Base-by-base conservation (phyloP, 1,139 yeast genomes). In the Kodamaea alishanica region DNA sequence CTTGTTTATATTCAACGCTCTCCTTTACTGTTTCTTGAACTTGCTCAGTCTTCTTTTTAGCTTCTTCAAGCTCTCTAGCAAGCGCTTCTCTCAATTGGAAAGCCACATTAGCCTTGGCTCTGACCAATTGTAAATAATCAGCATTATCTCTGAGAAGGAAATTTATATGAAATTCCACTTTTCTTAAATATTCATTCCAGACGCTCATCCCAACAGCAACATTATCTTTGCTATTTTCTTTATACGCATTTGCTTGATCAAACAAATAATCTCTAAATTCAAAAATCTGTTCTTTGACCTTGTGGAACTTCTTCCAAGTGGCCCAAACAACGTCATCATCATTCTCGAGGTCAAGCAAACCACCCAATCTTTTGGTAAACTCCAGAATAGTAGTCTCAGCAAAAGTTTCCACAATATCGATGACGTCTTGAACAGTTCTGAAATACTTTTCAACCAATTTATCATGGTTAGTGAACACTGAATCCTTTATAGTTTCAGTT, bases 91-190 rank as follows among this genome's bases (percentile, higher is more conserved):
- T 77, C 44, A 69, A 65, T 62, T 88, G 96, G 59, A 85, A 84
- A 11, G 84, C 83, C 32, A 85, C 63, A 54, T 89, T 90, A 12
- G 95, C 95, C 57, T 81, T 77, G 9, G 95, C 90, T 53, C 96
- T 74, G 42, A 84, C 69, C 37, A 86, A 75, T 42, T 81, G 79
- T 49, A 87, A 65, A 55, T 80, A 84, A 46, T 82, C 83, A 25
- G 81, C 84, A 41, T 84, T 78, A 55, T 89, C 96, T 44, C 79
- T 74, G 26, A 78, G 64, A 41, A 88, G 59, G 29, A 79, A 67
- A 37, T 73, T 70, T 35, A 86, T 65, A 42, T 87, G 85, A 47
- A 70, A 67, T 49, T 80, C 81, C 15, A 84, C 70, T 42, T 78
- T 81, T 23, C 64, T 63, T 41, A 85, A 59, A 48, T 80, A 76